Evolutionary conservation across 176 grass and related monocot genomes (phyloP).

Genomic region (Rhynchospora breviuscula): DNA sequence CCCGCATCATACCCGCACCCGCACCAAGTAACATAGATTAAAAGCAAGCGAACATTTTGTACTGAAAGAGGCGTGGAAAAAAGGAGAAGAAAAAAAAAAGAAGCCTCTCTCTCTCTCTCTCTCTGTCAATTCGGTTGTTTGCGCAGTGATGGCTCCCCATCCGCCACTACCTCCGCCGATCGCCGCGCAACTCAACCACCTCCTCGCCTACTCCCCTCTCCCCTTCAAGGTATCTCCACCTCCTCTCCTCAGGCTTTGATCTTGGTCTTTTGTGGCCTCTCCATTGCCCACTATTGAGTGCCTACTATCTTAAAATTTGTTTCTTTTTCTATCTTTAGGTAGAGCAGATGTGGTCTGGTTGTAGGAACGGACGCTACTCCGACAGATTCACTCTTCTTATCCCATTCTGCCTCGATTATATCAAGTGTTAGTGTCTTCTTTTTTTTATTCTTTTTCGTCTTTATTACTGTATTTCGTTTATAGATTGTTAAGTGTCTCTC

Average conservation of each 20-base stretch:
- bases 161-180: conserved; percentile 46
- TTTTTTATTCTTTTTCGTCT: neutral
- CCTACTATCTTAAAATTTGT: neutral
- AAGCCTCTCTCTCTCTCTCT: neutral
- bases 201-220: conserved; percentile 55
- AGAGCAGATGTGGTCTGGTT: conserved; percentile 67
- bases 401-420: conserved; percentile 97
- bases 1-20: too few species aligned
- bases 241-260: neutral
- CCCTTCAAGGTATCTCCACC: conserved; percentile 49
- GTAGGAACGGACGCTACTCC: conserved; percentile 46
- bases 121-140: neutral
- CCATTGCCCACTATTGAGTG: neutral
- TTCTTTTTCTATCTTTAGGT: conserved; percentile 35
- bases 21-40: too few species aligned
- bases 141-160: conserved; percentile 18
- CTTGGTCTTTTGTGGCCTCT: neutral
- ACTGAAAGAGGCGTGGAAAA: neutral
- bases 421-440: conserved; percentile 52
- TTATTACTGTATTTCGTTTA: neutral
- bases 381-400: conserved; percentile 77
- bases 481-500: neutral
- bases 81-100: neutral
- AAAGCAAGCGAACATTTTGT: neutral
- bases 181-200: conserved; percentile 76